A percentile compares a stretch with the other conserved stretches of the same genome.
Evolutionary conservation across 768 basidiomycete genomes (phyloP).

Genomic region (Naematelia aurantialba): DNA sequence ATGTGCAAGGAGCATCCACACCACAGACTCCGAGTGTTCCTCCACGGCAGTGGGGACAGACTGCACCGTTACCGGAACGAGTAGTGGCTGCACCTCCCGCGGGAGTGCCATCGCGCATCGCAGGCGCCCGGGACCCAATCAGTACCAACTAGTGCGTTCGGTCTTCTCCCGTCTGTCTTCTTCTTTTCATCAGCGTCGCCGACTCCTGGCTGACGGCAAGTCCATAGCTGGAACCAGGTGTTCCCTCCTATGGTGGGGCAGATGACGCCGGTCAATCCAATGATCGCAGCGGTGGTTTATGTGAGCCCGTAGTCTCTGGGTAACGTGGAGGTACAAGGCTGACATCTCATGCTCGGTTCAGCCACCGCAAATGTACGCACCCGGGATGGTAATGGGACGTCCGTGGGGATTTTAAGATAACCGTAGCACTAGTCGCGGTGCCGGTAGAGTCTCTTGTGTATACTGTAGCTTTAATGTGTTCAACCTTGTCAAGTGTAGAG

Average conservation of each 20-base stretch:
- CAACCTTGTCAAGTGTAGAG: no score
- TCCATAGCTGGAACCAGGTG: not conserved
- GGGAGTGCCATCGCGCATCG: not conserved
- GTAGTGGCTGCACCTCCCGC: not conserved
- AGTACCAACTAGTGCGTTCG: not conserved
- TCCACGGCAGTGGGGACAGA: not conserved
- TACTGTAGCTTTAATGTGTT: no score
- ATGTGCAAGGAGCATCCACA: no score
- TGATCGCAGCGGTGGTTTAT: no score
- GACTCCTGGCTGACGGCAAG: not conserved
- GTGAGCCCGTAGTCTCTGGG: no score
- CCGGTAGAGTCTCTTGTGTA: no score
- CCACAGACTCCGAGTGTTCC: no score
- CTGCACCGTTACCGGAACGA: not conserved
- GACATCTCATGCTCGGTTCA: not conserved
- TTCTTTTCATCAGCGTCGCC: not conserved
- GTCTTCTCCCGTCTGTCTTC: no score
- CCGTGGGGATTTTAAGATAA: not conserved
- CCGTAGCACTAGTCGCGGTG: no score
- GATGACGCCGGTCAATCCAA: not conserved
- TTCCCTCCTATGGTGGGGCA: not conserved
- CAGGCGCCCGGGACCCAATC: not conserved
- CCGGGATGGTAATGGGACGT: not conserved
- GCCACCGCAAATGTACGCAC: not conserved
- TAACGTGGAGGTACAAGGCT: no score